Evolutionary conservation across 1,284 basidiomycete genomes (phyloP), one percentile per base, ranked within the genome.

Genomic region (Microbotryomycetes sp.): DNA sequence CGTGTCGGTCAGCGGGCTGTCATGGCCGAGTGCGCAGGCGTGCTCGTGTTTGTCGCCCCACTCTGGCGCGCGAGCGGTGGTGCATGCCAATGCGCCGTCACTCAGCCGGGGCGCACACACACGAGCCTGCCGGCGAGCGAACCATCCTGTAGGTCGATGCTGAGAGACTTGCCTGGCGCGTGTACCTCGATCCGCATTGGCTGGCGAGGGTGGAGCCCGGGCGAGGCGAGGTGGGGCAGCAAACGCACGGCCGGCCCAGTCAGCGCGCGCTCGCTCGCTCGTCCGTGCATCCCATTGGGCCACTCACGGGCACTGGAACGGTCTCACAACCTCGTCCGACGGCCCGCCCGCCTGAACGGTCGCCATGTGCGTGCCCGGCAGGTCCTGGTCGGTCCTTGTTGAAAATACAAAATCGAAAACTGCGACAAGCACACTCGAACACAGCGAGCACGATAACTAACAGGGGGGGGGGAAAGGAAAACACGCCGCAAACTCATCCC

Each of bases 301-400:
- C 18, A 29, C 50, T 52, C 29, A 52, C 50, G 50, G 28, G 50
- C 50, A 52, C 18, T 52, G 50, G 28, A 52, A 52, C 3, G 50
- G 50, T 16, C 50, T 52, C 21, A 52, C 50, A n/a, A 52, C 26
- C 50, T 52, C 50, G 29, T 52, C 50, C 28, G 50, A 41, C 35
- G 35, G 35, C 11, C 35, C 35, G 35, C 35, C 35, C 35, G 35
- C 35, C 35, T 41, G 35, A 9, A 41, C 35, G 35, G 35, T 41
- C 18, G 35, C 35, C 35, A 41, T 41, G n/a, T n/a, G n/a, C 35
- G 35, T 41, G 35, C 18, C 35, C 18, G 9, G 35, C 35, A 41
- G 18, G 35, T 41, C 18, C 18, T 9, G 11, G 35, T 41, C 35
- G 35, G n/a, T n/a, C n/a, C n/a, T n/a, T 21, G 46, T 23, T 48